Evolutionary conservation across 2,329 filamentous ascomycete genomes (phyloP).

Genomic region (Pseudogymnoascus sp.): DNA sequence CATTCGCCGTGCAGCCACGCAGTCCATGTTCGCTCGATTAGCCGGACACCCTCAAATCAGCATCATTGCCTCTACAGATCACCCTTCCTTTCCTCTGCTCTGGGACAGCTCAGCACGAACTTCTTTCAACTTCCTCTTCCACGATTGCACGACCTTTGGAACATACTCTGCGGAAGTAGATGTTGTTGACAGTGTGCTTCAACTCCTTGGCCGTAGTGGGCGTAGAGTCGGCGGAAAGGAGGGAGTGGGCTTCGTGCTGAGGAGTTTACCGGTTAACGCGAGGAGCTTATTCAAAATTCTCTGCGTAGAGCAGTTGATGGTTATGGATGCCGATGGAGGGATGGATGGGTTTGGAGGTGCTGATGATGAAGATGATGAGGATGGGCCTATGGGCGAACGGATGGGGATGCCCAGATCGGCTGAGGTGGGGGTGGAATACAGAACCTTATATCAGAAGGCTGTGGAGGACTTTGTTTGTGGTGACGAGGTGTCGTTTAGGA

Average conservation of each 20-base stretch:
- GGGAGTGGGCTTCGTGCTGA: slow-evolving; percentile 84
- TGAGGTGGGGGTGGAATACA: slow-evolving; percentile 72
- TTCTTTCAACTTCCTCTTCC: slow-evolving; percentile 79
- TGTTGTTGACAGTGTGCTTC: slow-evolving; percentile 83
- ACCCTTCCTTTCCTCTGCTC: slow-evolving; percentile 76
- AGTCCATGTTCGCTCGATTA: slow-evolving; percentile 68
- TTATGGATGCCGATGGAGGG: slow-evolving; percentile 52
- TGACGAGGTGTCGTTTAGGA: slow-evolving; percentile 92
- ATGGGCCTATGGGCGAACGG: slow-evolving; percentile 19
- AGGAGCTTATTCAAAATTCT: slow-evolving; percentile 79
- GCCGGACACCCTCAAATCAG: slow-evolving; percentile 65
- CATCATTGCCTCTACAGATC: slow-evolving; percentile 76
- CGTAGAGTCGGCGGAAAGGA: slow-evolving; percentile 80
- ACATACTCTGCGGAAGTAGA: slow-evolving; percentile 69
- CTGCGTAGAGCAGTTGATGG: slow-evolving; percentile 72
- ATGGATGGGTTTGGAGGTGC: slow-evolving; percentile 35
- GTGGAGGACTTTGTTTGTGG: slow-evolving; percentile 96
- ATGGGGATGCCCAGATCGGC: slow-evolving; percentile 13
- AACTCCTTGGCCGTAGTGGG: slow-evolving; percentile 73
- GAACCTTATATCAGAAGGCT: slow-evolving; percentile 87
- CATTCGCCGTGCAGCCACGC: slow-evolving; percentile 63
- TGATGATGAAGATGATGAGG: slow-evolving; percentile 40
- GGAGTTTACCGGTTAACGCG: slow-evolving; percentile 86
- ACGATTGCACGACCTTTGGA: slow-evolving; percentile 87
- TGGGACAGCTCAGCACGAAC: slow-evolving; percentile 86